phyloP scores from a whole-genome alignment of 495 filamentous ascomycete genomes.

The Penicillium malachiteum region DNA sequence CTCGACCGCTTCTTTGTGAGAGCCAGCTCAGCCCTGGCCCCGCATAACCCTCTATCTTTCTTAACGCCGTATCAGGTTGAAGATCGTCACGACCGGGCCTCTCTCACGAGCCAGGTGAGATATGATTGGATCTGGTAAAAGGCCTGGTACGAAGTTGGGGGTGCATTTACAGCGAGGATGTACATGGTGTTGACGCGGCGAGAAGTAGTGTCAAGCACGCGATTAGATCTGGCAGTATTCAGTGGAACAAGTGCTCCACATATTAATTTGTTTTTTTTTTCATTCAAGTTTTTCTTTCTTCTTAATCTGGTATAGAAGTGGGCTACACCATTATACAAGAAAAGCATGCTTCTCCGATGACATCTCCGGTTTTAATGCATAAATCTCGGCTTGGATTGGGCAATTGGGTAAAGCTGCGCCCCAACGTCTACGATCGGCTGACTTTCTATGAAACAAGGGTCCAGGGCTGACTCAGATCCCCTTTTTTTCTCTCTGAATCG shows the following conservation, averaged over 20 bases:
- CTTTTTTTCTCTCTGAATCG: background rate
- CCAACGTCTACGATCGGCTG: conserved; percentile 19
- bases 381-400: conserved; percentile 13
- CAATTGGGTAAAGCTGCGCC: conserved; percentile 5
- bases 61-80: conserved; percentile 12
- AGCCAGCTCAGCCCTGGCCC: conserved; percentile 13
- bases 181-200: conserved; percentile 23
- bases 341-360: conserved; percentile 11
- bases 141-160: conserved; percentile 6
- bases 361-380: conserved; percentile 4
- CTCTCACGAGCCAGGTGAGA: background rate
- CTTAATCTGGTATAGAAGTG: no score
- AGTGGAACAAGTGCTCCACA: conserved; percentile 4
- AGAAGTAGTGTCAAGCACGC: conserved; percentile 13
- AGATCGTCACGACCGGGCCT: conserved; percentile 21
- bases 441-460: conserved; percentile 22
- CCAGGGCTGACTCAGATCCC: conserved; percentile 25
- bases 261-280: background rate
- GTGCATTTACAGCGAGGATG: conserved; percentile 14
- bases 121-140: conserved; percentile 13
- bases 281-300: background rate
- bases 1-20: conserved; percentile 17
- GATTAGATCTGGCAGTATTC: conserved; percentile 22
- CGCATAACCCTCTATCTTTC: conserved; percentile 6
- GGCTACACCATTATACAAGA: conserved; percentile 2